A percentile compares a stretch with the other conserved stretches of the same genome.
These are phyloP conservation scores for Rhizophagus clarus DNA, from an alignment of 192 early-diverging fungal genomes.

Conservation along the genomic window DNA sequence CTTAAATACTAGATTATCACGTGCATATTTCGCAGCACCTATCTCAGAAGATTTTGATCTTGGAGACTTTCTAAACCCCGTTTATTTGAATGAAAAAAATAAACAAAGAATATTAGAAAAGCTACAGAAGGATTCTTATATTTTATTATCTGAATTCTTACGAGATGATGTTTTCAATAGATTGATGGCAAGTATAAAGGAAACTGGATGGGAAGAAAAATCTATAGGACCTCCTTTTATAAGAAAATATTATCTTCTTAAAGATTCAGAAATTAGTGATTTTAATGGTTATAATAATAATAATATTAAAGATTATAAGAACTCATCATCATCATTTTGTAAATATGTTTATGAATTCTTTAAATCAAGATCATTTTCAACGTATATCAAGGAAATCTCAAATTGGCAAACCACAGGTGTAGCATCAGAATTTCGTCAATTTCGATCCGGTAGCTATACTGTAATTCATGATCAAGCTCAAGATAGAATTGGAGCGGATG, in stretches of 20 bases:
- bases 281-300: background rate
- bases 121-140: constrained; percentile 47
- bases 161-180: constrained; percentile 38
- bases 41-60: constrained; percentile 11
- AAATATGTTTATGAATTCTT: constrained; percentile 37
- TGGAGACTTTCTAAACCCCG: constrained; percentile 48
- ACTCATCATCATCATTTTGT: constrained; percentile 16
- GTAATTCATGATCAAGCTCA: constrained; percentile 59
- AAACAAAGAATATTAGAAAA: constrained; percentile 47
- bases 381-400: constrained; percentile 36
- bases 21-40: constrained; percentile 9
- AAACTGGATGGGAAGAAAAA: constrained; percentile 37
- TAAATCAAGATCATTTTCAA: constrained; percentile 37
- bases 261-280: background rate
- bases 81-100: constrained; percentile 42
- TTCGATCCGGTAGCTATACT: constrained; percentile 61
- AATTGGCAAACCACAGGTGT: constrained; percentile 28
- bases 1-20: constrained; percentile 38
- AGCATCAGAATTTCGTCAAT: constrained; percentile 44
- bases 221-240: constrained; percentile 51
- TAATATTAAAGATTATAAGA: constrained; percentile 14
- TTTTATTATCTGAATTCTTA: constrained; percentile 45
- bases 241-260: constrained; percentile 47
- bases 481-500: constrained; percentile 58
- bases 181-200: constrained; percentile 34